Base-by-base conservation (phyloP, 1,284 basidiomycete species). In the Neolentinus lepideus region DNA sequence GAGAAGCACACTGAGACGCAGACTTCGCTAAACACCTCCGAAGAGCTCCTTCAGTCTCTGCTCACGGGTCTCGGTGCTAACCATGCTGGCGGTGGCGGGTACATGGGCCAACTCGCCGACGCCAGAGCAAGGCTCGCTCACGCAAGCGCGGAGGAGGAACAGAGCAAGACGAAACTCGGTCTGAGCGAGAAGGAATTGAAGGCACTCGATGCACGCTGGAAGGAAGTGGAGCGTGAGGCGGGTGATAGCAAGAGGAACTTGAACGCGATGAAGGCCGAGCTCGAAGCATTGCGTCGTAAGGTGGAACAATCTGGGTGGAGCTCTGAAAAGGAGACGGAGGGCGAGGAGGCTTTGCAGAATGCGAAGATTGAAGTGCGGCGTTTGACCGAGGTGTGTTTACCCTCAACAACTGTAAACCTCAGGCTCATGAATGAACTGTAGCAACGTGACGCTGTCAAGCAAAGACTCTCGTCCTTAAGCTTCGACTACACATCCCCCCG, bases 51-150 rank as follows among this genome's bases (percentile, higher is more conserved):
- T 0, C 96, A 98, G 69, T 94, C 92, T 0, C 82, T 99, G 10
- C 79, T 96, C 45, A 99, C 96, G 0, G 97, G 97, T 51, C 83
- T 99, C 19, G 52, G 36, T 26, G 22, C 33, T 11, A 84, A 84
- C 6, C 81, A 78, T 36, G 78, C 77, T 38, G 80, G 84, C 2
- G 89, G 93, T 9, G 94, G 95, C 10, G 95, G 95, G 0, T 99
- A 98, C 70, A 89, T 98, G 83, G 97, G 95, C 26, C 94, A 98
- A 67, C 81, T 99, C 25, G 92, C 94, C 1, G 88, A 92, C n/a
- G 92, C 94, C 0, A 85, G 85, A 60, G 83, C 83, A 1, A 82
- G 85, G 9, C 75, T 90, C 1, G 84, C 92, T 0, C 86, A 91
- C 47, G 88, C 88, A 0, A 75, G 80, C 4, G 88, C 94, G 0